phyloP scores from a whole-genome alignment of 169 alveolate genomes.

The Babesia ovis region DNA sequence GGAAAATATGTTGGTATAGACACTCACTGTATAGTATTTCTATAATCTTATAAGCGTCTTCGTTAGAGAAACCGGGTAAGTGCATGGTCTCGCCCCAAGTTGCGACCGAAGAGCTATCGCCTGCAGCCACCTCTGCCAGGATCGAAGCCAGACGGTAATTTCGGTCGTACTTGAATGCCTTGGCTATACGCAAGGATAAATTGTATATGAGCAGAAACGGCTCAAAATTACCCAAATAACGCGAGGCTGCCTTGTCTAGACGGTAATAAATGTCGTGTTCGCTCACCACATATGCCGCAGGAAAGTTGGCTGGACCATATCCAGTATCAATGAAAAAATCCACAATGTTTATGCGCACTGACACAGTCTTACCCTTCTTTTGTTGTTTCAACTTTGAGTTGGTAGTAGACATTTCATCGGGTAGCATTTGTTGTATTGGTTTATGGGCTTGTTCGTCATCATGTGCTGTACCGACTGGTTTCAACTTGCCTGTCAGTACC shows the following conservation, averaged over 20 bases:
- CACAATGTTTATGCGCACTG: constrained; percentile 23
- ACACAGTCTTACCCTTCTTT: constrained; percentile 15
- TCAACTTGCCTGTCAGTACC: constrained; percentile 38
- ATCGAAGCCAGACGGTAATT: background rate
- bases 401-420: background rate
- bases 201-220: constrained; percentile 16
- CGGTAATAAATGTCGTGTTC: constrained; percentile 61
- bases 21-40: constrained; percentile 55
- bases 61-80: constrained; percentile 18
- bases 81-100: constrained; percentile 59
- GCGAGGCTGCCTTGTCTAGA: constrained; percentile 45
- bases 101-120: constrained; percentile 5
- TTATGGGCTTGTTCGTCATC: constrained; percentile 15
- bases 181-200: constrained; percentile 37
- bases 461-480: constrained; percentile 17
- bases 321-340: constrained; percentile 61
- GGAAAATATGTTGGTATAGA: constrained; percentile 40
- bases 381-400: background rate
- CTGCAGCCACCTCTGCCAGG: background rate
- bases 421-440: constrained; percentile 28
- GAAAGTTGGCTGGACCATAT: constrained; percentile 2
- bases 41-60: constrained; percentile 9
- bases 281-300: constrained; percentile 37
- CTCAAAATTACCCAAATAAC: constrained; percentile 28
- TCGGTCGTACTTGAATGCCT: constrained; percentile 38